Percentiles rank a stretch among this genome's conserved stretches.
These are phyloP conservation scores for Sclerotinia spermophila DNA, from an alignment of 2,329 filamentous ascomycete species.

Conservation along the genomic window DNA sequence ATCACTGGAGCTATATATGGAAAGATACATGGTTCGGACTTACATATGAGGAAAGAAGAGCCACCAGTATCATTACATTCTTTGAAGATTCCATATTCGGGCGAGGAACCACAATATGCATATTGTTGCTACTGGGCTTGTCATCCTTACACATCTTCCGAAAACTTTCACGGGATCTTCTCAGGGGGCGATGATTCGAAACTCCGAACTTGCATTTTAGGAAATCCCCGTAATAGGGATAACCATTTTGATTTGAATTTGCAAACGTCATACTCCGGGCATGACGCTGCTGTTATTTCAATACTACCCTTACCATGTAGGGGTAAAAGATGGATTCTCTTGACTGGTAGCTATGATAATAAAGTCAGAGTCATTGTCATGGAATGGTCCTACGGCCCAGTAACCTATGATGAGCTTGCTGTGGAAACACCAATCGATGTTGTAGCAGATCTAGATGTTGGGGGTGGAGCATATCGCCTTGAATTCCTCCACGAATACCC, in stretches of 20 bases:
- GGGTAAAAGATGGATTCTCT: conserved; percentile 51
- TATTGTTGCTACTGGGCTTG: conserved; percentile 18
- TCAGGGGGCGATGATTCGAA: conserved; percentile 65
- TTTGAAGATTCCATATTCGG: conserved; percentile 15
- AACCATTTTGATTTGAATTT: neutral
- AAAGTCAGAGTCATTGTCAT: conserved; percentile 64
- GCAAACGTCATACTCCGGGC: conserved; percentile 46
- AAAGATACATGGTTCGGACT: neutral
- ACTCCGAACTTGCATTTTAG: conserved; percentile 20
- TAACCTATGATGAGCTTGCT: neutral
- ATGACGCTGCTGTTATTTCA: conserved; percentile 81
- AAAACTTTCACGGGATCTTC: conserved; percentile 6
- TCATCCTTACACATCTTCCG: neutral
- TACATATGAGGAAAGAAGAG: conserved; percentile 4
- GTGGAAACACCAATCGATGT: conserved; percentile 40
- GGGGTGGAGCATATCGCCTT: conserved; percentile 85
- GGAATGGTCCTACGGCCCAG: neutral
- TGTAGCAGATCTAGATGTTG: conserved; percentile 49
- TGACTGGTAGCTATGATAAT: conserved; percentile 94
- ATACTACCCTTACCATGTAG: conserved; percentile 64
- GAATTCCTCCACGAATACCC: conserved; percentile 50
- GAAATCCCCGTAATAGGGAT: neutral
- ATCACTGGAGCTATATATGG: conserved; percentile 10
- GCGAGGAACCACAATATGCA: conserved; percentile 18
- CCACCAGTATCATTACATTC: conserved; percentile 12